Conservation (phyloP, 2,329 filamentous ascomycete species). For the Aspergillus brasiliensis region DNA sequence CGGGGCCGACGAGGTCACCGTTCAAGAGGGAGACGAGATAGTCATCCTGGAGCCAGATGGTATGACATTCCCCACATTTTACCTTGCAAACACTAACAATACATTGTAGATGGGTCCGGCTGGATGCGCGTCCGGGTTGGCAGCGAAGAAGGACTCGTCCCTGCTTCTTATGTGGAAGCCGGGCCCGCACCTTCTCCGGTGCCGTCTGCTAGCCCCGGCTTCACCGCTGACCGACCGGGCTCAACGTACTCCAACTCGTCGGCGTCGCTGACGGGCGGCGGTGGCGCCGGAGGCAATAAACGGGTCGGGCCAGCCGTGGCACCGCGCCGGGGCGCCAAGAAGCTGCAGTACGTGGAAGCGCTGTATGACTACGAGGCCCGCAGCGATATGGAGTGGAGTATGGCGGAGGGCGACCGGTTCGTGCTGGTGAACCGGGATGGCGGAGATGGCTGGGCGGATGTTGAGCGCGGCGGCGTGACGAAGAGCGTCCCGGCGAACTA, state of each 20-base stretch:
- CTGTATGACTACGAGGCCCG: slow-evolving; percentile 89
- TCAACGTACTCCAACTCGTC: slow-evolving; percentile 79
- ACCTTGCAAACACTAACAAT: slow-evolving; percentile 11
- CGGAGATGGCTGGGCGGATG: slow-evolving; percentile 95
- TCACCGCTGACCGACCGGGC: slow-evolving; percentile 60
- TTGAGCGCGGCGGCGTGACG: slow-evolving; percentile 83
- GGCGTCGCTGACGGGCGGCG: slow-evolving; percentile 59
- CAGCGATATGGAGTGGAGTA: slow-evolving; percentile 83
- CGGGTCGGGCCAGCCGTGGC: slow-evolving; percentile 93
- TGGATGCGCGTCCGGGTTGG: slow-evolving; percentile 84
- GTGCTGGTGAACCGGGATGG: slow-evolving; percentile 84
- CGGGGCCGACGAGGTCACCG: slow-evolving; percentile 77
- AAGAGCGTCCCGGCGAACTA: slow-evolving; percentile 95
- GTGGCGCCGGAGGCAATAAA: slow-evolving; percentile 49
- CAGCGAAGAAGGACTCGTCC: slow-evolving; percentile 77
- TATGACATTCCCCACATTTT: slow-evolving; percentile 44
- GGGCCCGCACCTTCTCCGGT: slow-evolving; percentile 51
- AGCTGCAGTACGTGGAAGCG: slow-evolving; percentile 88
- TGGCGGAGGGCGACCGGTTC: slow-evolving; percentile 87
- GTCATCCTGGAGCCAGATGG: slow-evolving; percentile 82
- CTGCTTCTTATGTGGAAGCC: slow-evolving; percentile 79
- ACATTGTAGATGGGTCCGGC: slow-evolving; percentile 73
- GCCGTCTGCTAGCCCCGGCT: slow-evolving; percentile 30
- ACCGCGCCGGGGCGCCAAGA: slow-evolving; percentile 87
- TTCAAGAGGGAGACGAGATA: slow-evolving; percentile 78